A percentile compares a stretch with the other conserved stretches of the same genome.
Conservation (phyloP, 2,329 filamentous ascomycete genomes). For the Plectosphaerella plurivora region DNA sequence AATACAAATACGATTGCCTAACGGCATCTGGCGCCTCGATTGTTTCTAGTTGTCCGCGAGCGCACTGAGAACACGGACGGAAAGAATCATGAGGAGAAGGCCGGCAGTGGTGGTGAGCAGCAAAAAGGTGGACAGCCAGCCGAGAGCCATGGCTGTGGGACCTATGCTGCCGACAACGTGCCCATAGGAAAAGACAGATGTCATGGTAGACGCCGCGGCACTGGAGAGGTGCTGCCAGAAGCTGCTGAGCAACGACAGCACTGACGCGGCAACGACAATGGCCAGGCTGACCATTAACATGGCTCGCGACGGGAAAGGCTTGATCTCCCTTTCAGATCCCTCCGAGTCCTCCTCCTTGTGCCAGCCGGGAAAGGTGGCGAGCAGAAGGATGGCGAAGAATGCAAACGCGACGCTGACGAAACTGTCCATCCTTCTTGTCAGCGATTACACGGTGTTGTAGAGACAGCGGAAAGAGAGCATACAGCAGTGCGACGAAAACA, state of each 20-base stretch:
- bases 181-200: constrained; percentile 88
- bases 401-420: constrained; percentile 98
- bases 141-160: constrained; percentile 92
- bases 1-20: no score
- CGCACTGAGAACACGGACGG: constrained; percentile 73
- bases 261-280: constrained; percentile 77
- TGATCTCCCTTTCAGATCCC: constrained; percentile 84
- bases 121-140: constrained; percentile 93
- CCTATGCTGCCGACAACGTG: constrained; percentile 83
- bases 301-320: constrained; percentile 86
- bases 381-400: constrained; percentile 89
- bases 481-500: constrained; percentile 96
- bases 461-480: constrained; percentile 30
- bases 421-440: constrained; percentile 35
- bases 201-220: constrained; percentile 88
- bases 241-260: constrained; percentile 68
- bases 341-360: constrained; percentile 81
- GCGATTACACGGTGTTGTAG: constrained; percentile 1
- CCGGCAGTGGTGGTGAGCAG: constrained; percentile 95
- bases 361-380: constrained; percentile 97
- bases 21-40: no score
- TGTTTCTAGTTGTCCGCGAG: constrained; percentile 26
- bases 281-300: constrained; percentile 91
- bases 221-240: constrained; percentile 94
- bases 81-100: constrained; percentile 92